Conservation (phyloP, 306 rosid species). For the Prunus mume region DNA sequence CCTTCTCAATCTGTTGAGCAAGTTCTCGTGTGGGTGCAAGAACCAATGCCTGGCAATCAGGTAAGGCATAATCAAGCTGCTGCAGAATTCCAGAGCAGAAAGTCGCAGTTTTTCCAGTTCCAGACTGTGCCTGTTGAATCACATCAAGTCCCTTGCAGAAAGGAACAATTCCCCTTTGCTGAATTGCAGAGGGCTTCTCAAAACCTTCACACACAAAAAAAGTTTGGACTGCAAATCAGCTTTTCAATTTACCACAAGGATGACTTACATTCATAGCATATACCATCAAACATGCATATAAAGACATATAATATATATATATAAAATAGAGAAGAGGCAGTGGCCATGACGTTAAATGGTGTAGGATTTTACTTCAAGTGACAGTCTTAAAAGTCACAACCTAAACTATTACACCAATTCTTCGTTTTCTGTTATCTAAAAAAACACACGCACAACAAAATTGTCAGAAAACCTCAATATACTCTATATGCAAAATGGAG, state of each 20-base stretch:
- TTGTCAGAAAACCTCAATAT: neutral
- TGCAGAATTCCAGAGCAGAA: constrained; percentile 77
- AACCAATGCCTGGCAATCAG: constrained; percentile 72
- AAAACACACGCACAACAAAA: neutral
- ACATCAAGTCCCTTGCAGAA: constrained; percentile 77
- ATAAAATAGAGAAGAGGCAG: neutral
- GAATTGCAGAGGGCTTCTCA: constrained; percentile 83
- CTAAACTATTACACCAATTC: neutral
- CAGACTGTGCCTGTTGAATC: constrained; percentile 76
- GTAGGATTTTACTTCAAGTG: neutral
- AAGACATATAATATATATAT: neutral
- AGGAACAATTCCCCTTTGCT: constrained; percentile 80
- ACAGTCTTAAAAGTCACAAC: neutral
- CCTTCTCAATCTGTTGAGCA: constrained; percentile 81
- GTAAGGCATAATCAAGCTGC: constrained; percentile 65
- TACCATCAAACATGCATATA: neutral
- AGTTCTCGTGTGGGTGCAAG: constrained; percentile 83
- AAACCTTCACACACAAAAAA: constrained; percentile 38
- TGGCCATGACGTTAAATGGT: neutral
- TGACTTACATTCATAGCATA: neutral
- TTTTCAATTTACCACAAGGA: neutral
- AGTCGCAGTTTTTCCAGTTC: constrained; percentile 76
- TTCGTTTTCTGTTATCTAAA: neutral
- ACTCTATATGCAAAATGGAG: neutral
- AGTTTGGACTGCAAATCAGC: constrained; percentile 9